Evolutionary conservation across 805 yeast species (phyloP), one percentile per base, ranked within the genome.

Genomic region (Kodamaea nitidulidarum): DNA sequence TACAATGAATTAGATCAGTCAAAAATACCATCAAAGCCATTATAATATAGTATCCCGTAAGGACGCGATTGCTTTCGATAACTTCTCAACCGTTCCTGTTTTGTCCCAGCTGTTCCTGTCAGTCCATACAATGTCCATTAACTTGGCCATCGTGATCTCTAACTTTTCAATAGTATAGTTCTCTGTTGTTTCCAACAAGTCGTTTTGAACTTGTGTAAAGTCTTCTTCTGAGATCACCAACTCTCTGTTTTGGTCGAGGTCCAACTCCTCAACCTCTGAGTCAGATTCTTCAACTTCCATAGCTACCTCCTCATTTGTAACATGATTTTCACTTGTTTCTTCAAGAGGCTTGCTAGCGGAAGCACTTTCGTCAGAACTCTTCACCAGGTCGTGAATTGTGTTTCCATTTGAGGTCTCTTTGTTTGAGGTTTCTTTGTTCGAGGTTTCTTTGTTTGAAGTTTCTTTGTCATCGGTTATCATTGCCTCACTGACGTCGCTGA

Each of bases 101-200:
- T 73, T 75, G 48, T 76, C 73, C 63, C 75, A 61, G 3, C 63
- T 59, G 32, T 65, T 54, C 36, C 93, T 70, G 46, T 78, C 77
- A 7, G 67, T 60, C 95, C 95, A 91, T 5, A 85, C 70, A 11
- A 80, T 65, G 34, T 83, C 88, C 65, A 85, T 77, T 35, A 88
- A 52, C 32, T 70, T 68, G 2, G 96, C 80, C 64, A 81, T 81
- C 8, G 62, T 54, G 11, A 54, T 52, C 44, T 69, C 74, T 36
- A 68, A 49, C 36, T 48, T 55, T 41, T 68, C 74, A 15, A 69
- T 50, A 18, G 58, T 65, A 42, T 45, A 65, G 32, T 59, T 52
- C 16, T 56, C 56, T 3, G 73, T 65, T n/a, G 52, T 47, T 16
- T 50, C 54, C 7, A 60, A 52, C 36, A 68, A 43, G 4, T 48